Percentiles rank a stretch among this genome's conserved stretches.
Conservation (phyloP, 1,284 basidiomycete genomes). For the Lentinula novae-zelandiae region DNA sequence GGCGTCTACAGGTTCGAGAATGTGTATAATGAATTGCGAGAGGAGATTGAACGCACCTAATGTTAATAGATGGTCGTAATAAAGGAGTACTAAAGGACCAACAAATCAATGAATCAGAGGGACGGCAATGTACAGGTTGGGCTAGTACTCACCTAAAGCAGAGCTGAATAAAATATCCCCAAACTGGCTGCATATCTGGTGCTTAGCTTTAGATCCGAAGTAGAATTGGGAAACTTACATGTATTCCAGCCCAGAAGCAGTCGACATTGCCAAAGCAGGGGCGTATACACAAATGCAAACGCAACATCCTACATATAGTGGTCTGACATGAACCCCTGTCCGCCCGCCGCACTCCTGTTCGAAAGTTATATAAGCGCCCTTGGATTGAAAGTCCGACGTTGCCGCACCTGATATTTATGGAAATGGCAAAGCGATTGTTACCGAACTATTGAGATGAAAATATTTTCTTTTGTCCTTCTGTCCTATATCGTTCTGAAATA, state of each 20-base stretch:
- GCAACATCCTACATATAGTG: background rate
- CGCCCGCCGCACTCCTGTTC: background rate
- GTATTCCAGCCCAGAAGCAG: background rate
- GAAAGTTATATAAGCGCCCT: background rate
- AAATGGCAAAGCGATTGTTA: background rate
- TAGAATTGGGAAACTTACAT: background rate
- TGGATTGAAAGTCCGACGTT: no score
- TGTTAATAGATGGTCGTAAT: constrained; percentile 7
- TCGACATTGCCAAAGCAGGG: background rate
- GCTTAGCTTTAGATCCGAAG: background rate
- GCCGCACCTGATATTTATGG: background rate
- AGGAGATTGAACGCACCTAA: background rate
- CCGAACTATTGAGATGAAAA: no score
- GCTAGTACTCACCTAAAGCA: background rate
- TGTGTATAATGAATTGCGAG: background rate
- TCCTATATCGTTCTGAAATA: no score
- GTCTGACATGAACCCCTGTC: background rate
- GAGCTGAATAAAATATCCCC: background rate
- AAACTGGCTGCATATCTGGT: background rate
- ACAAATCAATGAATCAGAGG: background rate
- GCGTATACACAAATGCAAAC: background rate
- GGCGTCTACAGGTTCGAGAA: background rate
- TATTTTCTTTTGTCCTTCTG: no score
- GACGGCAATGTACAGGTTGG: background rate
- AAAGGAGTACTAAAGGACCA: background rate